Evolutionary conservation across 2,329 filamentous ascomycete species (phyloP).

Genomic region (Fusarium citri): DNA sequence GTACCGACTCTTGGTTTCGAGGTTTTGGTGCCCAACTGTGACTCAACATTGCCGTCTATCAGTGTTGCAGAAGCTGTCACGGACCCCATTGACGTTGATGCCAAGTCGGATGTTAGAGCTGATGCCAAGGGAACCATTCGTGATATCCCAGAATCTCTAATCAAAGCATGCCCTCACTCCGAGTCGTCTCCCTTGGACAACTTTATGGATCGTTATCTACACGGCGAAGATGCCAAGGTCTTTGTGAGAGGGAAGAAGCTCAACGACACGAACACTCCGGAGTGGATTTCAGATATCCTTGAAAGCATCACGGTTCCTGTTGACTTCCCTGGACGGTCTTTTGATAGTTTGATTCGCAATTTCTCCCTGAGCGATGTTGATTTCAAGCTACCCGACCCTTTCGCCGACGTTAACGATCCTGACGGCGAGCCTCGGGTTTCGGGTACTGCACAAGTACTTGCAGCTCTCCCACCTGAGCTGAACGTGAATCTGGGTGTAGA

Average conservation of each 20-base stretch:
- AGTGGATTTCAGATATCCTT: slow-evolving; percentile 85
- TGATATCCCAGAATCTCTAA: slow-evolving; percentile 79
- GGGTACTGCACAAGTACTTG: slow-evolving; percentile 82
- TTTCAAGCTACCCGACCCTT: slow-evolving; percentile 84
- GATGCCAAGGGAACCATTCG: slow-evolving; percentile 78
- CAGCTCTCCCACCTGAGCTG: slow-evolving; percentile 84
- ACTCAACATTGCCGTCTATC: slow-evolving; percentile 77
- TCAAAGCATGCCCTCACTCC: slow-evolving; percentile 78
- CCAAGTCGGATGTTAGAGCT: slow-evolving; percentile 74
- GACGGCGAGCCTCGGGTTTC: slow-evolving; percentile 82
- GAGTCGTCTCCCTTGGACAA: slow-evolving; percentile 85
- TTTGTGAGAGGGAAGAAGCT: slow-evolving; percentile 84
- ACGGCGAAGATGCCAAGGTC: slow-evolving; percentile 80
- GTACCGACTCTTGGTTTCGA: slow-evolving; percentile 86
- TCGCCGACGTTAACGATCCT: slow-evolving; percentile 79
- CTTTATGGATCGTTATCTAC: slow-evolving; percentile 83
- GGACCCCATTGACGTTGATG: slow-evolving; percentile 72
- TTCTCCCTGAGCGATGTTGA: slow-evolving; percentile 88
- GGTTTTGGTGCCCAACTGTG: slow-evolving; percentile 86
- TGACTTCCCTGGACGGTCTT: slow-evolving; percentile 82
- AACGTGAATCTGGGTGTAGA: slow-evolving; percentile 86
- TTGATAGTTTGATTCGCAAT: slow-evolving; percentile 86
- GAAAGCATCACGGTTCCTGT: slow-evolving; percentile 85
- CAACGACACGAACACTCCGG: slow-evolving; percentile 75
- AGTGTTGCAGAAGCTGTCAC: slow-evolving; percentile 82